phyloP scores from a whole-genome alignment of 2,329 filamentous ascomycete species.

The Trichocomaceae sp. region DNA sequence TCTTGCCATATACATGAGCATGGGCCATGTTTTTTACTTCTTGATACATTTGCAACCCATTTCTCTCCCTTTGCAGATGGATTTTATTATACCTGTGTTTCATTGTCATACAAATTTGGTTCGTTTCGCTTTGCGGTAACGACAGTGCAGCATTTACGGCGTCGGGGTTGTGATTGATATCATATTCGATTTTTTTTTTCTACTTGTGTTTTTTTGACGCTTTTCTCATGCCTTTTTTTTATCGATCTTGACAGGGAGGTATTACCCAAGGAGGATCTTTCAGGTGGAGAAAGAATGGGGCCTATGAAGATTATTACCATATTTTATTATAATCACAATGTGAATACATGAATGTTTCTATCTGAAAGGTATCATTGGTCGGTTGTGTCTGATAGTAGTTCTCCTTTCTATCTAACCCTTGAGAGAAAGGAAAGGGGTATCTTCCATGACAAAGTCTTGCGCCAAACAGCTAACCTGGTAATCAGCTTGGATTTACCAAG shows the following conservation, averaged over 20 bases:
- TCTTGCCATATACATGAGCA: neutral
- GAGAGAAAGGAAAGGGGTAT: neutral
- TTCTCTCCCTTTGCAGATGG: neutral
- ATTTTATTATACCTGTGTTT: neutral
- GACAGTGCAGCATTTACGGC: slow-evolving; percentile 7
- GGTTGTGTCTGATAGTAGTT: neutral
- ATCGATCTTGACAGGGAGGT: neutral
- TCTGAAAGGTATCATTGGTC: slow-evolving; percentile 3
- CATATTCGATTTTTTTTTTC: neutral
- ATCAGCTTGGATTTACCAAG: slow-evolving; percentile 17
- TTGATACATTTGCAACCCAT: neutral
- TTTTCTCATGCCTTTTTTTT: neutral
- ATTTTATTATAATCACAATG: neutral
- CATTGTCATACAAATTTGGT: neutral
- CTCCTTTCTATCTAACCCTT: neutral
- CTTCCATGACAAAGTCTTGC: neutral
- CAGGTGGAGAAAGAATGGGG: neutral
- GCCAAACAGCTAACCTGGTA: neutral
- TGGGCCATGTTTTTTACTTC: neutral
- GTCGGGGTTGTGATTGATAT: neutral
- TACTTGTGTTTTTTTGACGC: neutral
- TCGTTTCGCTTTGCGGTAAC: neutral
- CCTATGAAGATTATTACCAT: neutral
- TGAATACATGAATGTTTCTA: slow-evolving; percentile 9
- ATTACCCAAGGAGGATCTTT: neutral